Percentiles rank a stretch among this genome's conserved stretches.
phyloP scores from a whole-genome alignment of 805 yeast genomes.

The Phaffomyces antillensis region DNA sequence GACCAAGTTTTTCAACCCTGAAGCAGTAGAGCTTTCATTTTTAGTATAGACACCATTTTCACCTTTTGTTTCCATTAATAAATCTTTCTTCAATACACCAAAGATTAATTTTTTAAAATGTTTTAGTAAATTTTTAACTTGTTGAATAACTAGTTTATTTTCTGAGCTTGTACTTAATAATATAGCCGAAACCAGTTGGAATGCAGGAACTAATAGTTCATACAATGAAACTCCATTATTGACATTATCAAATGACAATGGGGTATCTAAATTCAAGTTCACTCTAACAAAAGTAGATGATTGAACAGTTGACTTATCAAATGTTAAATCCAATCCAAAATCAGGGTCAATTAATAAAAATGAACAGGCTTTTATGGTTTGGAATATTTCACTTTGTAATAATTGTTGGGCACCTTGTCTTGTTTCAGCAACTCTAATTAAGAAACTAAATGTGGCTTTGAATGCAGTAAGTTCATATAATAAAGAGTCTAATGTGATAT shows the following conservation, averaged over 20 bases:
- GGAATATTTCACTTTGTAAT: conserved; percentile 66
- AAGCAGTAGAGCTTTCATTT: conserved; percentile 23
- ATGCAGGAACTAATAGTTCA: conserved; percentile 65
- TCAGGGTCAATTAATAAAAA: conserved; percentile 72
- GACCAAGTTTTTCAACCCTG: conserved; percentile 45
- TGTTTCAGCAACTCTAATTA: conserved; percentile 70
- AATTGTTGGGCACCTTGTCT: conserved; percentile 72
- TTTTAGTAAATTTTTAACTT: conserved; percentile 43
- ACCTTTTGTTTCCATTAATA: conserved; percentile 26
- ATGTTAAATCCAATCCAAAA: conserved; percentile 53
- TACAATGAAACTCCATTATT: conserved; percentile 42
- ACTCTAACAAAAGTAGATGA: conserved; percentile 32
- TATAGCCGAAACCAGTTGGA: conserved; percentile 63
- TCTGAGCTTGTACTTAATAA: conserved; percentile 73
- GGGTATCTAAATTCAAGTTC: conserved; percentile 46
- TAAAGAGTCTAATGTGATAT: conserved; percentile 43
- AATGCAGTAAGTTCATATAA: conserved; percentile 73
- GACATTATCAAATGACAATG: conserved; percentile 31
- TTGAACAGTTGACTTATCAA: conserved; percentile 29
- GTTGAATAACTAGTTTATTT: conserved; percentile 49
- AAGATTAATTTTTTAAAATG: conserved; percentile 49
- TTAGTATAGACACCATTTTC: conserved; percentile 18
- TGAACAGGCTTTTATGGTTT: conserved; percentile 46
- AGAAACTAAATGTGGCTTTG: conserved; percentile 60
- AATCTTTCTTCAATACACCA: conserved; percentile 57